phyloP scores from a whole-genome alignment of 441 rosid species.

The Codiaeum variegatum region DNA sequence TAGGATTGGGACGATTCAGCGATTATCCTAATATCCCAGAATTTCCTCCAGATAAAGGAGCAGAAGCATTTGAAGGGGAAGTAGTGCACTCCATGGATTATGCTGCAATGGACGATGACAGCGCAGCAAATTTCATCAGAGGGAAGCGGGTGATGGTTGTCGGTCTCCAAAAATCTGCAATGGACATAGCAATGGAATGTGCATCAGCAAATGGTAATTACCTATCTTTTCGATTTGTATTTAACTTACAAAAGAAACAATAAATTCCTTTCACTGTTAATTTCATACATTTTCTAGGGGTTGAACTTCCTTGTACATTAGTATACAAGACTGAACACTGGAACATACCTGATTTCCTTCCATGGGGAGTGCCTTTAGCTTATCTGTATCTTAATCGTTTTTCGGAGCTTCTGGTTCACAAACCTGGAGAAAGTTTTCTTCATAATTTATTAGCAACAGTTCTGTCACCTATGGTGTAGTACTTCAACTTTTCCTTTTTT shows the following conservation, averaged over 20 bases:
- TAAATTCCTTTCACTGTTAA: neutral
- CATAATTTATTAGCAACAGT: slow-evolving; percentile 13
- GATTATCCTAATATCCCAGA: slow-evolving; percentile 39
- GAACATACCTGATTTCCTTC: slow-evolving; percentile 33
- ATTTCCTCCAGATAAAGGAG: slow-evolving; percentile 41
- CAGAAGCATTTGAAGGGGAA: slow-evolving; percentile 39
- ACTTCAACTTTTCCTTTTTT: neutral
- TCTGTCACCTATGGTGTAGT: slow-evolving; percentile 22
- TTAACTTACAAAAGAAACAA: neutral
- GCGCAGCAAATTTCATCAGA: slow-evolving; percentile 26
- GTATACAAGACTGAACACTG: slow-evolving; percentile 40
- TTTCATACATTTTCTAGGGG: neutral
- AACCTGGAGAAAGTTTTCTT: slow-evolving; percentile 29
- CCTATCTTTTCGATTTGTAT: neutral
- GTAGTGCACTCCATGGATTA: slow-evolving; percentile 45
- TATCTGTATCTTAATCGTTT: slow-evolving; percentile 36
- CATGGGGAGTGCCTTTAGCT: slow-evolving; percentile 34
- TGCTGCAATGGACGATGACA: slow-evolving; percentile 26
- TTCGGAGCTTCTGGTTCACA: slow-evolving; percentile 37
- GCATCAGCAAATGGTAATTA: slow-evolving; percentile 34
- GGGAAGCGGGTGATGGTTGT: slow-evolving; percentile 38
- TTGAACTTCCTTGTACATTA: slow-evolving; percentile 36
- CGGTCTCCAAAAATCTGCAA: slow-evolving; percentile 45
- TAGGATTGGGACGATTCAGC: slow-evolving; percentile 21
- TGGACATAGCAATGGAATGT: slow-evolving; percentile 47